Evolutionary conservation across 306 rosid species (phyloP), one percentile per base, ranked within the genome.

Genomic region (Citrullus mucosospermus): DNA sequence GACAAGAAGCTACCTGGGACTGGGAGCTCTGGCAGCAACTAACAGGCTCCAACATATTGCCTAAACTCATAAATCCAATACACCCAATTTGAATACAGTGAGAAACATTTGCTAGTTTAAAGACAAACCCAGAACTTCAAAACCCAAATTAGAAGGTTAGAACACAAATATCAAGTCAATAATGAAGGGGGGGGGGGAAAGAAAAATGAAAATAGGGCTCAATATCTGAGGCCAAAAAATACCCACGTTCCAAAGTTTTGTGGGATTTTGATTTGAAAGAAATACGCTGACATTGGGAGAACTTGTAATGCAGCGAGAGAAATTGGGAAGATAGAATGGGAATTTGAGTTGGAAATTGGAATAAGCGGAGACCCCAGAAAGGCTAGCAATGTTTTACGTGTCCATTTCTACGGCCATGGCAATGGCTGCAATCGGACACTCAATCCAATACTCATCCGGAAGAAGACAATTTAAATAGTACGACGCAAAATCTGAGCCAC

Each of bases 1-100:
- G 18, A 48, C 14, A 48, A 48, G 36, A 48, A 13, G 77, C 30
- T 80, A 92, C 98, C 97, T 95, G 90, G 53, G 82, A 88, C 97
- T 95, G 90, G 56, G 83, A 88, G 88, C 84, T 86, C 41, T 78
- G 96, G 71, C 86, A 87, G 82, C 80, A 88, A 82, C 89, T 80
- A 67, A 90, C 20, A 14, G 96, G 82, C 59, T 91, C 96, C 79
- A 88, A 80, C 99, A 90, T 92, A 73, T 82, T 86, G 88, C 84
- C 38, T 75, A 65, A 80, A 83, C 41, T 88, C 81, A 85, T 28
- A 76, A 87, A 81, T 80, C 85, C 84, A 85, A 46, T 65, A 84
- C 76, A 71, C 73, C 82, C 80, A 88, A 81, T 54, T 81, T 66
- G 80, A 82, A 76, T 78, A 84, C 86, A 83, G 69, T 80, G 81